Evolutionary conservation across 805 yeast genomes (phyloP).

Genomic region (Saccharomyces mikatae): DNA sequence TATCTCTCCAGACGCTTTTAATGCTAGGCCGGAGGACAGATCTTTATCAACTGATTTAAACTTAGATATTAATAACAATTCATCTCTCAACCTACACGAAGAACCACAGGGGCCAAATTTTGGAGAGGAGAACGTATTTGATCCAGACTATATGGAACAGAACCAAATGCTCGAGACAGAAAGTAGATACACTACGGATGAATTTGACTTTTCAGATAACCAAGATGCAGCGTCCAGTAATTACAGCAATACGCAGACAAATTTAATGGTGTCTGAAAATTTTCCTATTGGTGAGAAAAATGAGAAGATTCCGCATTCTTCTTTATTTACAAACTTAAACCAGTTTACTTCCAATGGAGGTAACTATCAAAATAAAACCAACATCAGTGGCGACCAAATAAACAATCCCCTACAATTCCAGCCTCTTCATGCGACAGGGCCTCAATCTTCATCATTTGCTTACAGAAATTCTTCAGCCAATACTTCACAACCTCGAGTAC

Average conservation of each 20-base stretch:
- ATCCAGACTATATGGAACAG: conserved; percentile 27
- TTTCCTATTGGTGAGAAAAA: neutral
- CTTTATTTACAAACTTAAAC: neutral
- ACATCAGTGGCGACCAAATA: neutral
- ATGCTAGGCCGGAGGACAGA: neutral
- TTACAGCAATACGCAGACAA: neutral
- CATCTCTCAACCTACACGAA: conserved; percentile 25
- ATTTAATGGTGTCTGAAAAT: neutral
- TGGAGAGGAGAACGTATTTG: conserved; percentile 38
- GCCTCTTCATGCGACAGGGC: neutral
- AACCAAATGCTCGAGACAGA: conserved; percentile 24
- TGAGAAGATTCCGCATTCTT: neutral
- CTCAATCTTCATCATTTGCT: neutral
- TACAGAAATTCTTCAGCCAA: neutral
- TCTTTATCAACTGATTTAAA: conserved; percentile 1
- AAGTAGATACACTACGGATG: conserved; percentile 21
- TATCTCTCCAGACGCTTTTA: neutral
- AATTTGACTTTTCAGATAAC: neutral
- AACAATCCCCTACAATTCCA: neutral
- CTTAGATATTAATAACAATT: conserved; percentile 1
- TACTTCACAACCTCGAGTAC: neutral
- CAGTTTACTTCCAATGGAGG: neutral
- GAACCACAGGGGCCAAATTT: conserved; percentile 53
- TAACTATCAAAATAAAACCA: neutral
- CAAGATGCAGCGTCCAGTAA: conserved; percentile 2